Percentiles rank a stretch among this genome's conserved stretches.
Evolutionary conservation across 208 protist species (phyloP).

Genomic region (Trichomonas vaginalis): DNA sequence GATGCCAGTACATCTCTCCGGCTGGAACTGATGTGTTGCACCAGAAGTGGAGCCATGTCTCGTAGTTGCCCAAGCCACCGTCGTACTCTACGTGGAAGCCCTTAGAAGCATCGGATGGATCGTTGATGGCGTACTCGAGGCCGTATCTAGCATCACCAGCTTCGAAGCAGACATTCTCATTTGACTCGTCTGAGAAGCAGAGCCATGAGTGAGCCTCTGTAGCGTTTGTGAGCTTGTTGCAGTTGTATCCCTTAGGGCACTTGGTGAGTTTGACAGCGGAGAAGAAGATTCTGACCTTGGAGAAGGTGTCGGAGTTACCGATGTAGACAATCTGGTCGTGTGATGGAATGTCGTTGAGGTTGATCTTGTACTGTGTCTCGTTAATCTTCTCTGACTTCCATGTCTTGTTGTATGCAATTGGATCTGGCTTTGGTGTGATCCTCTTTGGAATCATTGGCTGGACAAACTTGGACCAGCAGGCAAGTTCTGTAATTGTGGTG

Average conservation of each 20-base stretch:
- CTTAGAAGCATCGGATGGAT: neutral
- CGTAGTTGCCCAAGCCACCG: neutral
- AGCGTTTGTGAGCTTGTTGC: neutral
- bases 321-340: neutral
- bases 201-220: neutral
- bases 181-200: neutral
- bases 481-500: neutral
- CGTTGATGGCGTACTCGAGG: neutral
- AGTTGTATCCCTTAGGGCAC: neutral
- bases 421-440: neutral
- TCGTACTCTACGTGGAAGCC: neutral
- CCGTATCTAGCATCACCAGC: neutral
- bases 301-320: neutral
- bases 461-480: neutral
- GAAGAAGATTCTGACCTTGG: neutral
- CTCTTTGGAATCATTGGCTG: neutral
- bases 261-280: neutral
- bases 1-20: neutral
- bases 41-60: neutral
- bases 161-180: neutral
- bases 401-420: neutral
- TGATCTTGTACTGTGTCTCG: neutral
- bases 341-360: neutral
- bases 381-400: no score
- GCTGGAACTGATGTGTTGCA: neutral